Evolutionary conservation across 495 filamentous ascomycete genomes (phyloP).

Genomic region (Hypoxylon perforatum): DNA sequence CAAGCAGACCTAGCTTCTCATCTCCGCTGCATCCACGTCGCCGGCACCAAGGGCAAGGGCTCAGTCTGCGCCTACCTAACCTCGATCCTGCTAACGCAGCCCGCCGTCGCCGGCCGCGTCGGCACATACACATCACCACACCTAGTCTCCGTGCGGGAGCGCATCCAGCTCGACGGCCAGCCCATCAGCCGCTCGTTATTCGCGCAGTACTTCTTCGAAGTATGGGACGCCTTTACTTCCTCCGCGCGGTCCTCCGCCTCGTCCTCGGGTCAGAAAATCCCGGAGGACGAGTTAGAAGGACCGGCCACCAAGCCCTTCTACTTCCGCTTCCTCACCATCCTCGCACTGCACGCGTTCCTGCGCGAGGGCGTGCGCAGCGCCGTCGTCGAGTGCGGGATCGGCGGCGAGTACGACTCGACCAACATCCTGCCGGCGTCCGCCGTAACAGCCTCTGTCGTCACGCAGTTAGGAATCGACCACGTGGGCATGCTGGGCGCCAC

Average conservation of each 20-base stretch:
- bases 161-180: constrained; percentile 68
- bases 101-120: constrained; percentile 50
- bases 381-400: constrained; percentile 62
- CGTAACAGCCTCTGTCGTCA: constrained; percentile 53
- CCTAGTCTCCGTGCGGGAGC: constrained; percentile 68
- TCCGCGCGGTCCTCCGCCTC: constrained; percentile 44
- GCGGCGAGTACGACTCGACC: constrained; percentile 63
- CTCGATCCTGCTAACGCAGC: constrained; percentile 55
- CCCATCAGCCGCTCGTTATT: constrained; percentile 65
- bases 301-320: constrained; percentile 65
- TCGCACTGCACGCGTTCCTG: constrained; percentile 59
- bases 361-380: constrained; percentile 53
- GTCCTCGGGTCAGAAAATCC: background rate
- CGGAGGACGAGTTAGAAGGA: constrained; percentile 31
- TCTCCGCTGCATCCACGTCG: constrained; percentile 65
- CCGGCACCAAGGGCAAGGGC: constrained; percentile 73
- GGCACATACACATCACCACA: constrained; percentile 78
- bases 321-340: constrained; percentile 64
- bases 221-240: constrained; percentile 67
- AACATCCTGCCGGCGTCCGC: constrained; percentile 52
- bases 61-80: constrained; percentile 61
- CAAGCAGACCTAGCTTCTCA: constrained; percentile 43
- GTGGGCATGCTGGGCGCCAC: constrained; percentile 60
- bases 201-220: constrained; percentile 70
- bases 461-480: constrained; percentile 63